Conservation (phyloP, 2,329 filamentous ascomycete genomes). For the Diplodia sapinea region DNA sequence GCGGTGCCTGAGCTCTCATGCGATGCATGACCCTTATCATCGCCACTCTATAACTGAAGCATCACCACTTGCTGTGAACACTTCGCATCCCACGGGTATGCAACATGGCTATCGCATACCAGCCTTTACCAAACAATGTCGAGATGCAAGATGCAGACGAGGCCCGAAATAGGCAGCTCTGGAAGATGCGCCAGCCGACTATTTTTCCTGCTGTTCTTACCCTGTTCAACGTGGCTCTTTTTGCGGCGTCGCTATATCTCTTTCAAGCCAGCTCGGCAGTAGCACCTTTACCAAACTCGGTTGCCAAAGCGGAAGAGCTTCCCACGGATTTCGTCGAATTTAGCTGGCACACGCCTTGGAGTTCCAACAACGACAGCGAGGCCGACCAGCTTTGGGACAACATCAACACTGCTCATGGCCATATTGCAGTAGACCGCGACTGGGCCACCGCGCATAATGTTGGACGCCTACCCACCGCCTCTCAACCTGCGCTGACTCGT, state of each 20-base stretch:
- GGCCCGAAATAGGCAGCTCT: neutral
- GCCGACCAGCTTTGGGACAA: constrained; percentile 8
- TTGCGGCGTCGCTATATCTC: neutral
- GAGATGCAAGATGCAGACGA: neutral
- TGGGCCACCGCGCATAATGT: constrained; percentile 1
- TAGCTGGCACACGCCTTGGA: constrained; percentile 12
- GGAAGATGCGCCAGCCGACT: neutral
- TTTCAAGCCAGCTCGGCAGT: neutral
- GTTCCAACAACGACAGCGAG: constrained; percentile 19
- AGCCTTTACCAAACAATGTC: neutral
- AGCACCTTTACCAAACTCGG: neutral
- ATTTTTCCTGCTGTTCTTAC: neutral
- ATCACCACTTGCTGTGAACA: neutral
- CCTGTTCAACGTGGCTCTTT: neutral
- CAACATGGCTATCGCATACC: neutral
- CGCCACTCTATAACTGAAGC: neutral
- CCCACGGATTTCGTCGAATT: neutral
- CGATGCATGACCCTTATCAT: neutral
- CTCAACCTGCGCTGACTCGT: neutral
- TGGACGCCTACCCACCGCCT: neutral
- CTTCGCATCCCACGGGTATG: neutral
- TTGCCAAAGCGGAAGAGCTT: neutral
- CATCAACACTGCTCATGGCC: constrained; percentile 19
- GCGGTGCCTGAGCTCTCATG: neutral
- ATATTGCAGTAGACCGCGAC: constrained; percentile 2